These are phyloP conservation scores for Suillus discolor DNA, from an alignment of 768 basidiomycete species.

Conservation along the genomic window DNA sequence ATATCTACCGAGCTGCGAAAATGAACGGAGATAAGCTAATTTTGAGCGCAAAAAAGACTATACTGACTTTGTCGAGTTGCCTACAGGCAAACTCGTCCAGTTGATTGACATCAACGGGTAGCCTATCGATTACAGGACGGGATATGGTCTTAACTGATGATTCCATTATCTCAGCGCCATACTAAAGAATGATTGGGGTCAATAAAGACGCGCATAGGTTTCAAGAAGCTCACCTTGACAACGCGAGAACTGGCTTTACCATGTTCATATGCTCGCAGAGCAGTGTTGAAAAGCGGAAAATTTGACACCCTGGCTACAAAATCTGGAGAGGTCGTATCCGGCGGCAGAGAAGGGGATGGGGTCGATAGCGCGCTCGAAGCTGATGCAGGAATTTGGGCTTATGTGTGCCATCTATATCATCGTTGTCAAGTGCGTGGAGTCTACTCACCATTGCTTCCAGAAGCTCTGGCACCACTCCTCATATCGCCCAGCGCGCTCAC, in stretches of 20 bases:
- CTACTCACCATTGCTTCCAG: conserved; percentile 17
- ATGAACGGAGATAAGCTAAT: neutral
- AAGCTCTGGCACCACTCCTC: conserved; percentile 49
- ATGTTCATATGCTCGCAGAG: conserved; percentile 75
- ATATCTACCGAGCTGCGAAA: conserved; percentile 49
- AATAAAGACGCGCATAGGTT: conserved; percentile 12
- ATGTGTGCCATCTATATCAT: neutral
- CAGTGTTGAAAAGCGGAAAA: conserved; percentile 73
- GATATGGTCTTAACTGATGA: conserved; percentile 81
- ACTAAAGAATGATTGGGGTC: conserved; percentile 44
- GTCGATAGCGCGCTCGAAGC: conserved; percentile 18
- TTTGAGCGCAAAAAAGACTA: conserved; percentile 5
- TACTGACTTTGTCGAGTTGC: conserved; percentile 78
- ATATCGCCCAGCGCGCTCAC: conserved; percentile 78
- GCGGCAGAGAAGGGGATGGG: conserved; percentile 16
- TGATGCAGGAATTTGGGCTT: conserved; percentile 8
- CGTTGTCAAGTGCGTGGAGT: conserved; percentile 2
- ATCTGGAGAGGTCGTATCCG: conserved; percentile 23
- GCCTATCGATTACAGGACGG: conserved; percentile 76
- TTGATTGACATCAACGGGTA: conserved; percentile 72
- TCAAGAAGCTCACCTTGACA: conserved; percentile 64
- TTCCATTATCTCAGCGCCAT: conserved; percentile 87
- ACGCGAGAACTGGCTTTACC: conserved; percentile 83
- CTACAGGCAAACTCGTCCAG: conserved; percentile 89
- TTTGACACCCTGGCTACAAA: conserved; percentile 63